Evolutionary conservation across 306 rosid genomes (phyloP).

Genomic region (Cicer bijugum): DNA sequence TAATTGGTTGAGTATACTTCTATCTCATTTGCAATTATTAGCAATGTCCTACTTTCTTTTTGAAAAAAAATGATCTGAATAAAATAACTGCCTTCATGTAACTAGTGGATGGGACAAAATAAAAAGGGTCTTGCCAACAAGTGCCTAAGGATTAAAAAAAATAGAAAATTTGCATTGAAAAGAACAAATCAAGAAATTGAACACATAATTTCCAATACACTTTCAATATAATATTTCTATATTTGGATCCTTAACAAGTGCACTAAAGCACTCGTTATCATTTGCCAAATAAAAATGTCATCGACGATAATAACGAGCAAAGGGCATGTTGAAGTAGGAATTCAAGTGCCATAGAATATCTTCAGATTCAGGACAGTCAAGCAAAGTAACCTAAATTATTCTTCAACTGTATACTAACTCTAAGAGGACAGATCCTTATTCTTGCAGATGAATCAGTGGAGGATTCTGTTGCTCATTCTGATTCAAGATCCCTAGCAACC

Average conservation of each 20-base stretch:
- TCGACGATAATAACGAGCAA: conserved; percentile 32
- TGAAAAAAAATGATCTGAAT: background rate
- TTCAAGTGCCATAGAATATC: conserved; percentile 13
- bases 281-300: background rate
- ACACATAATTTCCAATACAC: too few species aligned
- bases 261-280: too few species aligned
- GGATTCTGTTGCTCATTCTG: conserved; percentile 96
- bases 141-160: too few species aligned
- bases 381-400: conserved; percentile 21
- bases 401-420: conserved; percentile 65
- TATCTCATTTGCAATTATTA: conserved; percentile 24
- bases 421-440: conserved; percentile 83
- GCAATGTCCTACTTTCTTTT: conserved; percentile 24
- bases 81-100: conserved; percentile 4
- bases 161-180: too few species aligned
- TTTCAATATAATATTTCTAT: too few species aligned
- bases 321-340: conserved; percentile 32
- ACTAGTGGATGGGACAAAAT: conserved; percentile 21
- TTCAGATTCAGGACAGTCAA: conserved; percentile 4
- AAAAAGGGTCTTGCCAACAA: too few species aligned
- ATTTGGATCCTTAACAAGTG: too few species aligned
- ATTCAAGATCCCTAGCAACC: conserved; percentile 93
- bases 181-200: too few species aligned
- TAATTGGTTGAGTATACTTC: conserved; percentile 32
- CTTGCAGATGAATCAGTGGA: conserved; percentile 98